Evolutionary conservation across 768 basidiomycete genomes (phyloP).

Genomic region (Postia placenta): DNA sequence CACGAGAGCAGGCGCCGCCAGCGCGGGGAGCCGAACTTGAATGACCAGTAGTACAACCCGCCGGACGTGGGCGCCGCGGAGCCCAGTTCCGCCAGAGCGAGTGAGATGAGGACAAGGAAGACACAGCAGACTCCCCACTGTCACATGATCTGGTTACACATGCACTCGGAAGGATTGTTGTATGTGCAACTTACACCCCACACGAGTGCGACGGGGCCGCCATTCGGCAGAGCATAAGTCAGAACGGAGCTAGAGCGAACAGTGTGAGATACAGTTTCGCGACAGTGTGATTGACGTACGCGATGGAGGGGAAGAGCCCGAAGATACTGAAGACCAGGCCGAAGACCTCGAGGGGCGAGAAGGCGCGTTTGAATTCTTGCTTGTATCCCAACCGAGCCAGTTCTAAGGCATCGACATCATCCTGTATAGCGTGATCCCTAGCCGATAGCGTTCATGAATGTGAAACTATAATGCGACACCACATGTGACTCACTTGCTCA

Average conservation of each 20-base stretch:
- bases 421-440: too few relatives aligned
- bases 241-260: slow-evolving; percentile 15
- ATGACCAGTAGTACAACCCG: slow-evolving; percentile 34
- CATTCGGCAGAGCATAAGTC: slow-evolving; percentile 23
- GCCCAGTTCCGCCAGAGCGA: slow-evolving; percentile 30
- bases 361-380: slow-evolving; percentile 51
- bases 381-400: slow-evolving; percentile 40
- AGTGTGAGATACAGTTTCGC: background rate
- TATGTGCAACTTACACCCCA: slow-evolving; percentile 21
- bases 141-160: background rate
- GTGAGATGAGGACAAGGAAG: slow-evolving; percentile 28
- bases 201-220: slow-evolving; percentile 27
- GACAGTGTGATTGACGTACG: slow-evolving; percentile 3
- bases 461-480: too few relatives aligned
- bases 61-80: slow-evolving; percentile 31
- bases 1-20: slow-evolving; percentile 33
- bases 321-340: slow-evolving; percentile 27
- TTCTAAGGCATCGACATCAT: background rate
- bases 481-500: too few relatives aligned
- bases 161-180: too few relatives aligned
- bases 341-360: slow-evolving; percentile 40
- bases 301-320: slow-evolving; percentile 22
- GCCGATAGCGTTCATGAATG: too few relatives aligned
- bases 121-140: slow-evolving; percentile 29
- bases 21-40: slow-evolving; percentile 22